phyloP scores from a whole-genome alignment of 768 basidiomycete genomes.

The Termitomyces sp. region DNA sequence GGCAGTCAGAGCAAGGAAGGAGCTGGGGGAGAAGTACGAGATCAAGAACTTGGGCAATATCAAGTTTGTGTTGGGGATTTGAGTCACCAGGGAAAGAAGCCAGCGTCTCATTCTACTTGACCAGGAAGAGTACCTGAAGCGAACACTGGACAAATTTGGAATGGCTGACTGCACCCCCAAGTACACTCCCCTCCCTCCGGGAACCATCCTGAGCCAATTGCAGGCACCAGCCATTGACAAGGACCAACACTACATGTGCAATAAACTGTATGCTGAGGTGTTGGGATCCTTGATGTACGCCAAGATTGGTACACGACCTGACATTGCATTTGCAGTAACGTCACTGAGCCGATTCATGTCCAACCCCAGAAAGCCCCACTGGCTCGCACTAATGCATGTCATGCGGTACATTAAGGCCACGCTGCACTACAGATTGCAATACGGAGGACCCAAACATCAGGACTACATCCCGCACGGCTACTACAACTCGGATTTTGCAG shows the following conservation, averaged over 20 bases:
- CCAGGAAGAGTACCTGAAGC: neutral
- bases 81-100: neutral
- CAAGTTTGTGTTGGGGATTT: neutral
- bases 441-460: too few relatives aligned
- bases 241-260: neutral
- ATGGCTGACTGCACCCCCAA: neutral
- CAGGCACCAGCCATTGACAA: neutral
- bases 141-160: neutral
- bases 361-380: too few relatives aligned
- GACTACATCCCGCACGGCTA: too few relatives aligned
- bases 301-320: neutral
- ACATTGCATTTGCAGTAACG: too few relatives aligned
- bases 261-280: neutral
- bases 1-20: neutral
- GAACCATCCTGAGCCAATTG: neutral
- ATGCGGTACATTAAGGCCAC: too few relatives aligned
- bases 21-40: neutral
- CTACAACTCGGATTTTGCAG: too few relatives aligned
- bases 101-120: neutral
- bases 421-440: too few relatives aligned
- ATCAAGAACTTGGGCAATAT: neutral
- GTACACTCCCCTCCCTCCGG: neutral
- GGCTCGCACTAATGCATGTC: too few relatives aligned
- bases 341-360: too few relatives aligned
- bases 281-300: neutral